Percentiles rank a stretch among this genome's conserved stretches.
Evolutionary conservation across 2,329 filamentous ascomycete species (phyloP).

Genomic region (Fusarium nygamai): DNA sequence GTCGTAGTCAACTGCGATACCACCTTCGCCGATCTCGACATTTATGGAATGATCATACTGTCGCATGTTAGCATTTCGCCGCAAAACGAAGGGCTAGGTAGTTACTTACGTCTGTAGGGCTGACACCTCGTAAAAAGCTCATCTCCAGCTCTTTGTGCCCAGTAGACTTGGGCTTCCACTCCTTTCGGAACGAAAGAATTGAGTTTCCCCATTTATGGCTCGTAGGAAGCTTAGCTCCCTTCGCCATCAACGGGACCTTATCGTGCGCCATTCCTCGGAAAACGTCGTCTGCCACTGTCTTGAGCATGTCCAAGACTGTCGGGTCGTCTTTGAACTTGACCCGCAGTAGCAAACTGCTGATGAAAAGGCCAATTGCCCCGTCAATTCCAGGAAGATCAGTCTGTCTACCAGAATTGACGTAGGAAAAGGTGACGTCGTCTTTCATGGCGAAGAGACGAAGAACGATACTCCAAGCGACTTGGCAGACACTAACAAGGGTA

Average conservation of each 20-base stretch:
- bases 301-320: not conserved
- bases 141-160: not conserved
- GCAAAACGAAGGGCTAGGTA: accelerated
- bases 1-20: not conserved
- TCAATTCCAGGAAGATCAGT: not conserved
- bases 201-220: not conserved
- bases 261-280: not conserved
- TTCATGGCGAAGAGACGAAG: not conserved
- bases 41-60: not conserved
- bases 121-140: not conserved
- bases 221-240: not conserved
- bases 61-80: not conserved
- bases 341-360: not conserved
- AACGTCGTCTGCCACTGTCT: not conserved
- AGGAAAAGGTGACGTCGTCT: not conserved
- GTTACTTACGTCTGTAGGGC: not conserved
- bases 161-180: not conserved
- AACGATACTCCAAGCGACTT: not conserved
- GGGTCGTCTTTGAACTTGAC: not conserved
- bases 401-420: not conserved
- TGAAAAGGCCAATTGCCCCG: not conserved
- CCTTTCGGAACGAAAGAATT: not conserved
- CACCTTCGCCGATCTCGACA: not conserved
- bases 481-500: not conserved
- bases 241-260: not conserved